Evolutionary conservation across 2,329 filamentous ascomycete genomes (phyloP).

Genomic region (Fusarium verrucosum): DNA sequence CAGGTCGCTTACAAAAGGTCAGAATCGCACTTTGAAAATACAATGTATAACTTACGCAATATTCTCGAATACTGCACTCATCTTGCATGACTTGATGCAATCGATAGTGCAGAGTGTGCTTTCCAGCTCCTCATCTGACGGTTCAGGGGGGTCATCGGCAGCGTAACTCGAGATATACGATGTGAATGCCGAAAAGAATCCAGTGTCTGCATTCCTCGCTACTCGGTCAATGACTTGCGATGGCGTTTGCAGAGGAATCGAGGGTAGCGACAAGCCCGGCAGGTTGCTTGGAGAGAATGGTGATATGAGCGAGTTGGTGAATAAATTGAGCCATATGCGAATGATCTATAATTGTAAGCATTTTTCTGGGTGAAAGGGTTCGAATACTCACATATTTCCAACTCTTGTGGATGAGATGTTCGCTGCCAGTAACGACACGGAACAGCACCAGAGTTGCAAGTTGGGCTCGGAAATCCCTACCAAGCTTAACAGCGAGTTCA

Average conservation of each 20-base stretch:
- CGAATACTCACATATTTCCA: slow-evolving; percentile 77
- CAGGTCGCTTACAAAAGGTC: slow-evolving; percentile 48
- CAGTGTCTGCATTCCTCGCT: slow-evolving; percentile 78
- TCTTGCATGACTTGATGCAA: slow-evolving; percentile 88
- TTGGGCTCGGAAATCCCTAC: slow-evolving; percentile 91
- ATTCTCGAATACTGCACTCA: slow-evolving; percentile 83
- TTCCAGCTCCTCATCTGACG: slow-evolving; percentile 95
- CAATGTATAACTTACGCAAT: slow-evolving; percentile 68
- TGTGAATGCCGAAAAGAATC: slow-evolving; percentile 92
- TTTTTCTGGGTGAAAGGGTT: neutral
- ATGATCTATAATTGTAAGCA: slow-evolving; percentile 68
- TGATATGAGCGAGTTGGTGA: slow-evolving; percentile 92
- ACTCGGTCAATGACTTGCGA: slow-evolving; percentile 93
- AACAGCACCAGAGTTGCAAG: slow-evolving; percentile 95
- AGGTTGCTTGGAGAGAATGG: slow-evolving; percentile 75
- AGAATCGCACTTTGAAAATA: neutral
- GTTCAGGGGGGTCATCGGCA: slow-evolving; percentile 95
- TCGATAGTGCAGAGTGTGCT: slow-evolving; percentile 95
- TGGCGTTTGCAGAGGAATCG: slow-evolving; percentile 89
- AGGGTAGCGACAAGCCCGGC: slow-evolving; percentile 73
- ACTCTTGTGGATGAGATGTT: slow-evolving; percentile 76
- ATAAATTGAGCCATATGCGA: slow-evolving; percentile 93
- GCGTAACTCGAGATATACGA: slow-evolving; percentile 99
- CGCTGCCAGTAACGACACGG: slow-evolving; percentile 86
- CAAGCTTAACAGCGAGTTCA: slow-evolving; percentile 94